Evolutionary conservation across 306 rosid genomes (phyloP).

Genomic region (Castanea sativa): DNA sequence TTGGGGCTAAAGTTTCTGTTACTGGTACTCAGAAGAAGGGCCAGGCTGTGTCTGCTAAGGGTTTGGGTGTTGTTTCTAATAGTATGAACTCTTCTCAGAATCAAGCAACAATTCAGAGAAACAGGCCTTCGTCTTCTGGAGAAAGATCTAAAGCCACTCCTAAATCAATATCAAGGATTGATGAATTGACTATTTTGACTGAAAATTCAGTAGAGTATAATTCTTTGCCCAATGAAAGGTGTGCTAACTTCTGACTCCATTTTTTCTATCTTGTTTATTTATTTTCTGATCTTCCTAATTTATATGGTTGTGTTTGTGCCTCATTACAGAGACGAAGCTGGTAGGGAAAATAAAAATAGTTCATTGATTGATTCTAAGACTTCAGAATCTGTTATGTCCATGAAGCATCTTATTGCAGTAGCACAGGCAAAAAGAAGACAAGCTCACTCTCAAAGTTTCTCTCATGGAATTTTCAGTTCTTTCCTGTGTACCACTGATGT

Average conservation of each 20-base stretch:
- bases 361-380: constrained; percentile 50
- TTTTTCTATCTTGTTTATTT: constrained; percentile 3
- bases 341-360: constrained; percentile 47
- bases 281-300: constrained; percentile 2
- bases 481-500: constrained; percentile 32
- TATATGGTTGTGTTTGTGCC: not conserved
- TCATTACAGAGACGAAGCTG: constrained; percentile 48
- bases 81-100: constrained; percentile 49
- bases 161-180: constrained; percentile 34
- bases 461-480: constrained; percentile 44
- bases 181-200: constrained; percentile 40
- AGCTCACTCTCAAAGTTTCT: constrained; percentile 55
- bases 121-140: constrained; percentile 45
- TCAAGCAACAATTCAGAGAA: constrained; percentile 47
- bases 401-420: constrained; percentile 92
- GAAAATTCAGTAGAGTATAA: constrained; percentile 49
- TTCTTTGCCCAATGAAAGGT: constrained; percentile 67
- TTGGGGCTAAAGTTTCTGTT: constrained; percentile 41
- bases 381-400: constrained; percentile 62
- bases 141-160: constrained; percentile 60
- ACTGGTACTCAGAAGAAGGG: constrained; percentile 50
- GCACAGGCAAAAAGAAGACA: constrained; percentile 91
- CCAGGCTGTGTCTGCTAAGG: constrained; percentile 48
- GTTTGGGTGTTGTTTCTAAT: constrained; percentile 23
- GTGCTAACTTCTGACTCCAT: constrained; percentile 14